Evolutionary conservation across 306 rosid genomes (phyloP).

Genomic region (Hylodesmum podocarpum): DNA sequence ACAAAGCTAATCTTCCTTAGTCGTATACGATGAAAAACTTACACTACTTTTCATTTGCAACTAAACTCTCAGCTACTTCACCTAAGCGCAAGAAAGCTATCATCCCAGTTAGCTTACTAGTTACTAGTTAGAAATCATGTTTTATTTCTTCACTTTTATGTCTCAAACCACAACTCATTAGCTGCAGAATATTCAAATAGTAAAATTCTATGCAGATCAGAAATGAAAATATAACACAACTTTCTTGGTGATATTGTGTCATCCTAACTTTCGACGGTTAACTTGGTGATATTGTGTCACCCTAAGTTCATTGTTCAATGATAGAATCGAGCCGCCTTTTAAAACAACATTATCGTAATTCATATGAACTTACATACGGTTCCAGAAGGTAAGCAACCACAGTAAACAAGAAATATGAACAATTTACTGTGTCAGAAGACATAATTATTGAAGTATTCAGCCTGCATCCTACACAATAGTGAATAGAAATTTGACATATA

Average conservation of each 20-base stretch:
- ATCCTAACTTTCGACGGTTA: neutral
- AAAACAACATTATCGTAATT: conserved; percentile 11
- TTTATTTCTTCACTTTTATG: neutral
- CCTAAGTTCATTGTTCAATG: neutral
- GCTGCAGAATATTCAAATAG: neutral
- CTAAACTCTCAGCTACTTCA: neutral
- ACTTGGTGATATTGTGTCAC: neutral
- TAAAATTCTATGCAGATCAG: neutral
- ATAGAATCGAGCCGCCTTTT: neutral
- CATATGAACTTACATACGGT: neutral
- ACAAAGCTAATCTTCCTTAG: neutral
- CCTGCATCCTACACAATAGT: neutral
- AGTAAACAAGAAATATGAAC: conserved; percentile 16
- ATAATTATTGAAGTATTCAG: neutral
- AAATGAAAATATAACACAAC: neutral
- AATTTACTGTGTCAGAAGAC: conserved; percentile 4
- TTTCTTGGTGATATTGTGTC: neutral
- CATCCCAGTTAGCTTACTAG: neutral
- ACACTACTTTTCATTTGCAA: neutral
- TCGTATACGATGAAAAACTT: neutral
- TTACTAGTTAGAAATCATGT: neutral
- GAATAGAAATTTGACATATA: neutral
- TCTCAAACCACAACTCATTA: conserved; percentile 4
- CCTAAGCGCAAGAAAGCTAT: neutral
- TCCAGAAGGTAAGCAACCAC: neutral